phyloP scores from a whole-genome alignment of 148 eudicot genomes.

The Chenopodium quinoa region DNA sequence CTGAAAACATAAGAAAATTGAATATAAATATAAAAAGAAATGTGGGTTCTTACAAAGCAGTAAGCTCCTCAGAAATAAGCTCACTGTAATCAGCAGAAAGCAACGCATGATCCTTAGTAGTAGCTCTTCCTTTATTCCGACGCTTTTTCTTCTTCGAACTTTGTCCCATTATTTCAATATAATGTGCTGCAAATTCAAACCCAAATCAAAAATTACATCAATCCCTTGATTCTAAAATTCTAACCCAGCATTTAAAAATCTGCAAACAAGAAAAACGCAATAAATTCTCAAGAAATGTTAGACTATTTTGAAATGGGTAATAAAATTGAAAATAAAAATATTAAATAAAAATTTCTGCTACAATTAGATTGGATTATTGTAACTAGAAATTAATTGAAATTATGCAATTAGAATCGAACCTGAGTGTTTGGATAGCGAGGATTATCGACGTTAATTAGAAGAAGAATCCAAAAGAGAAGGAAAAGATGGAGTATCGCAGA shows the following conservation, averaged over 20 bases:
- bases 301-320: not conserved
- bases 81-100: constrained; percentile 46
- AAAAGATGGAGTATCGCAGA: not conserved
- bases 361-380: too few species aligned
- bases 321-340: too few species aligned
- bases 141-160: constrained; percentile 89
- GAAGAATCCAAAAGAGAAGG: not conserved
- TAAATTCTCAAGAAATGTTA: not conserved
- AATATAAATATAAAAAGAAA: not conserved
- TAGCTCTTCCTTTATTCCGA: constrained; percentile 53
- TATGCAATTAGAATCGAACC: not conserved
- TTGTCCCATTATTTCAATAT: constrained; percentile 51
- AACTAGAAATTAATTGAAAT: not conserved
- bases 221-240: not conserved
- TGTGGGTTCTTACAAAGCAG: constrained; percentile 61
- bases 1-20: not conserved
- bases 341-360: too few species aligned
- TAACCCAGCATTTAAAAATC: not conserved
- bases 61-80: constrained; percentile 69
- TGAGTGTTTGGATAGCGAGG: too few species aligned
- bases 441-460: too few species aligned
- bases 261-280: not conserved
- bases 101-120: constrained; percentile 60
- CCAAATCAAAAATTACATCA: constrained; percentile 8
- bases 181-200: not conserved